Conservation (phyloP, 2,329 filamentous ascomycete genomes). For the Aspergillus novofumigatus region DNA sequence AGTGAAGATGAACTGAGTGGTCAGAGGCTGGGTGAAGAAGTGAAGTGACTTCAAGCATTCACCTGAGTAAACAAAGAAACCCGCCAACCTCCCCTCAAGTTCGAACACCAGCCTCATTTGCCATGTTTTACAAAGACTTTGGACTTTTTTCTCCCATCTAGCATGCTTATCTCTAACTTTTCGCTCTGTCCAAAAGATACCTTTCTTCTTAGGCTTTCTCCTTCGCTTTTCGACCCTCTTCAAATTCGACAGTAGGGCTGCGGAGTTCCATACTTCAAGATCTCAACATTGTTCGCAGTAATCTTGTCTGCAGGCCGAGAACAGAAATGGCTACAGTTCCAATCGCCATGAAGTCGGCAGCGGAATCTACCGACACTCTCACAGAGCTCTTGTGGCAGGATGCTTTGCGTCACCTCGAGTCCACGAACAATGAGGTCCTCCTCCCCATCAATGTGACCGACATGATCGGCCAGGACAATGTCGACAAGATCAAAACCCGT, state of each 20-base stretch:
- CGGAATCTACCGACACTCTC: constrained; percentile 14
- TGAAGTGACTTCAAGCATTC: constrained; percentile 6
- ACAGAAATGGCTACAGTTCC: constrained; percentile 12
- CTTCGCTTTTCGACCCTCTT: neutral
- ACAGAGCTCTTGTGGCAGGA: constrained; percentile 29
- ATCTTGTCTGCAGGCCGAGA: neutral
- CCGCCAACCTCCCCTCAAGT: constrained; percentile 9
- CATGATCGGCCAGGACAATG: constrained; percentile 26
- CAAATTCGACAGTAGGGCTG: neutral
- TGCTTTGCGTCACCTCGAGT: constrained; percentile 24
- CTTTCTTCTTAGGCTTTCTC: constrained; percentile 3
- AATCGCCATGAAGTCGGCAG: constrained; percentile 9
- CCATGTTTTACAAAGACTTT: constrained; percentile 9
- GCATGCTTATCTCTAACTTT: constrained; percentile 1
- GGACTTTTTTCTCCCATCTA: constrained; percentile 2
- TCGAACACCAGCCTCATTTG: constrained; percentile 10
- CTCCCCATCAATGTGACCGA: constrained; percentile 28
- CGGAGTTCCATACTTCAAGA: neutral
- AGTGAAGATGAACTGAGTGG: neutral
- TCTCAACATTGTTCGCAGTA: neutral
- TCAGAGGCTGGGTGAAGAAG: neutral
- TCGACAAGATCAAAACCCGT: constrained; percentile 28
- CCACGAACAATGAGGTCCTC: constrained; percentile 30
- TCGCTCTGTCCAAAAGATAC: constrained; percentile 3
- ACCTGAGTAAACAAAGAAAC: constrained; percentile 16